Percentiles rank a stretch among this genome's conserved stretches.
Conservation (phyloP, 2,329 filamentous ascomycete species). For the Talaromyces sp. region DNA sequence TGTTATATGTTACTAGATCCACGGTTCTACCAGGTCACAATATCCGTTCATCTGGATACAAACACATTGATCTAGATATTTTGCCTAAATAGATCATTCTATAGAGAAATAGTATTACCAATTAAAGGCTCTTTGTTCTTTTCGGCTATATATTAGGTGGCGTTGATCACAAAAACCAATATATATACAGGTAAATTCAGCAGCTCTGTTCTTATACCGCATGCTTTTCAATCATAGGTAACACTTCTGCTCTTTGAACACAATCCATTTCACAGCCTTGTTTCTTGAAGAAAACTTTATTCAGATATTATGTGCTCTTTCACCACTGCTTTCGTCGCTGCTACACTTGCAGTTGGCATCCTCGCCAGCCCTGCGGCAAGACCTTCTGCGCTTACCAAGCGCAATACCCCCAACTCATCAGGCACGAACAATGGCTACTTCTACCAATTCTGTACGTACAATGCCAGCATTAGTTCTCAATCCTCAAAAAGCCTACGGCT, state of each 20-base stretch:
- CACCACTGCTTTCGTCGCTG: not conserved
- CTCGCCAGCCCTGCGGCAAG: not conserved
- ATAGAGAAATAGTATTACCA: not conserved
- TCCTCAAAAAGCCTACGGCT: not conserved
- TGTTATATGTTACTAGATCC: not conserved
- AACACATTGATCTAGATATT: not conserved
- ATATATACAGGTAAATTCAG: not conserved
- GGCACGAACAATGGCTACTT: conserved; percentile 1
- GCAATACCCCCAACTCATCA: not conserved
- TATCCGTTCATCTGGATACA: not conserved
- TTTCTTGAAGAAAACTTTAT: not conserved
- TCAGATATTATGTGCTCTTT: conserved; percentile 6
- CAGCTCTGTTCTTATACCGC: not conserved
- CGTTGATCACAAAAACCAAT: not conserved
- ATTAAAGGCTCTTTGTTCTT: not conserved
- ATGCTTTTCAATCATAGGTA: not conserved
- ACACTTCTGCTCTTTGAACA: not conserved
- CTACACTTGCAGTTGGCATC: not conserved
- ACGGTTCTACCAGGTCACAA: not conserved
- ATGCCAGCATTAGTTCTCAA: not conserved
- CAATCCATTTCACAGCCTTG: not conserved
- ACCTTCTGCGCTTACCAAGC: not conserved
- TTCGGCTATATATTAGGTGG: not conserved
- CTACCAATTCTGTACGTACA: conserved; percentile 7
- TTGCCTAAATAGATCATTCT: conserved; percentile 2